Conservation (phyloP, 306 rosid genomes). For the Quercus aquifolioides region DNA sequence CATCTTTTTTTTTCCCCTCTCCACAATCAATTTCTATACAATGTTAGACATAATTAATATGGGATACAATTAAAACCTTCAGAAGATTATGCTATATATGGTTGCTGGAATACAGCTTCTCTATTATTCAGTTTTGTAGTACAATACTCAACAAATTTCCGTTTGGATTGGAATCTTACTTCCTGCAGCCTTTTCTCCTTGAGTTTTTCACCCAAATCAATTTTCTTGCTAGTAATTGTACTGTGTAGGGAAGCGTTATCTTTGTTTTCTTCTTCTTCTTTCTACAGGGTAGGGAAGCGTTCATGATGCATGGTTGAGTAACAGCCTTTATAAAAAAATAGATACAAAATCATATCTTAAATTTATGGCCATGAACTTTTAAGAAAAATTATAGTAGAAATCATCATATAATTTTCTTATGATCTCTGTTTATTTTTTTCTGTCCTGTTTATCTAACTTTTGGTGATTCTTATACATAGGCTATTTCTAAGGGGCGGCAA, state of each 20-base stretch:
- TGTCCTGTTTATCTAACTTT: neutral
- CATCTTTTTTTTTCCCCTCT: neutral
- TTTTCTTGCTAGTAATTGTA: neutral
- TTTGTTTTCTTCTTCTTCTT: neutral
- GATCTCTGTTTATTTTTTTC: neutral
- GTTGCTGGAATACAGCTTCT: neutral
- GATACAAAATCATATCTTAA: no score
- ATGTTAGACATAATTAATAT: neutral
- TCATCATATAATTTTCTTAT: neutral
- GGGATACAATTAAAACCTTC: neutral
- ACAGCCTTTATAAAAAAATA: no score
- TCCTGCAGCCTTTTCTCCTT: neutral
- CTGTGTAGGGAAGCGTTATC: neutral
- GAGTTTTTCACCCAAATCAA: neutral
- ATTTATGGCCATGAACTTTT: no score
- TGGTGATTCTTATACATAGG: constrained; percentile 32
- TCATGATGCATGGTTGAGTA: no score
- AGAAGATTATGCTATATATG: neutral
- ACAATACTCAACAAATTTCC: neutral
- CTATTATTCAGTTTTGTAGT: neutral
- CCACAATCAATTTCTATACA: neutral
- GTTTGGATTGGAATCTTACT: neutral
- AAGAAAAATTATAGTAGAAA: no score
- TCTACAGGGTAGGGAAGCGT: no score
- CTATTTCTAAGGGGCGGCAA: constrained; percentile 85